Evolutionary conservation across 495 filamentous ascomycete species (phyloP), one percentile per base, ranked within the genome.

Genomic region (Aspergillus bertholletiae): DNA sequence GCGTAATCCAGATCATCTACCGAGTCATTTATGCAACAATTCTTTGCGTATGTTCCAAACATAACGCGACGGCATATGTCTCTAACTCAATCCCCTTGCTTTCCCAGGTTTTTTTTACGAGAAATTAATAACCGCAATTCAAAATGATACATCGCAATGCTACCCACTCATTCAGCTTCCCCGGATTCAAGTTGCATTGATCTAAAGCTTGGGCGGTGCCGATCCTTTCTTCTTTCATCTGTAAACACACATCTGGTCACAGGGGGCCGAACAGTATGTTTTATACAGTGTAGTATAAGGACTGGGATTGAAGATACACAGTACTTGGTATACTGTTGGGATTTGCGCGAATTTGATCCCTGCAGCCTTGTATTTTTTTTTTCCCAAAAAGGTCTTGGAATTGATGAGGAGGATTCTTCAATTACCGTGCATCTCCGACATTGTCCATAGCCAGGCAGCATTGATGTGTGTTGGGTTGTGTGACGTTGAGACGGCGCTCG

Each of bases 201-300:
- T 56, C 54, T 40, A 46, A 56, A 56, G 54, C 54, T 56, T 56
- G 54, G 49, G 28, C 21, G n/a, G n/a, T 44, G 53, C 46, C 48
- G 53, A 55, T 55, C 53, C 37, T 49, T 23, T 20, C 46, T 39
- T 12, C 26, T 41, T 28, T 51, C n/a, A n/a, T n/a, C n/a, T 4
- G 39, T 44, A 18, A 17, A 43, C 9, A 51, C n/a, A 47, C 2
- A 47, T 27, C 23, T 12, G 21, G 44, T 47, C 44, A 28, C 21
- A 24, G 23, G n/a, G n/a, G n/a, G 23, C 46, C 46, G 9, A 17
- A 49, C 46, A 49, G 46, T 49, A 49, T 49, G 30, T 18, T 22
- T 32, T 34, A 27, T 49, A 49, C n/a, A n/a, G n/a, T n/a, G n/a
- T n/a, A n/a, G n/a, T n/a, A n/a, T n/a, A n/a, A n/a, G n/a, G n/a